Evolutionary conservation across 805 yeast species (phyloP).

Genomic region (Yarrowia sp.): DNA sequence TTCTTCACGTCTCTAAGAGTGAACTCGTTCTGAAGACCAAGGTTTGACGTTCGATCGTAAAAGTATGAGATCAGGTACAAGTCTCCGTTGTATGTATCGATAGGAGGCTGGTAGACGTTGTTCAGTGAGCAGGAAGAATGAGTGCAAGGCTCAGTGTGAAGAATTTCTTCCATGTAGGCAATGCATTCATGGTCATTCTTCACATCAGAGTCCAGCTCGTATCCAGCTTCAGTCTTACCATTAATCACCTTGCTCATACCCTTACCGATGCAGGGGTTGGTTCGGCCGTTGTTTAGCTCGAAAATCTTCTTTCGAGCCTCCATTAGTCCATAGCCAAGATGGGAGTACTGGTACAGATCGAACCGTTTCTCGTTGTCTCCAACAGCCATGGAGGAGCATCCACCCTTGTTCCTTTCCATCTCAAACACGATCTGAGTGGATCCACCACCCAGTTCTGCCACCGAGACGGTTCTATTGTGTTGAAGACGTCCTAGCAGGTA

Average conservation of each 20-base stretch:
- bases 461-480: constrained; percentile 90
- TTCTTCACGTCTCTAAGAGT: constrained; percentile 80
- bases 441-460: constrained; percentile 97
- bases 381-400: constrained; percentile 50
- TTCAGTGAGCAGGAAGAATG: constrained; percentile 88
- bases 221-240: constrained; percentile 8
- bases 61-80: constrained; percentile 90
- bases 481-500: constrained; percentile 59
- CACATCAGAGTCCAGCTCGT: constrained; percentile 1
- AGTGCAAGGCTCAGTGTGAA: constrained; percentile 44
- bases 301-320: constrained; percentile 89
- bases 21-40: constrained; percentile 90
- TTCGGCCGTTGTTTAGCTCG: constrained; percentile 44
- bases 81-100: constrained; percentile 63
- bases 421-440: constrained; percentile 98
- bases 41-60: constrained; percentile 89
- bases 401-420: constrained; percentile 58
- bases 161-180: constrained; percentile 19
- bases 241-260: constrained; percentile 26
- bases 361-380: constrained; percentile 76
- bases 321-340: constrained; percentile 94
- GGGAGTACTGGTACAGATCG: constrained; percentile 92
- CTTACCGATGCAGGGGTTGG: constrained; percentile 40
- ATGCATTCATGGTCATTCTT: constrained; percentile 13
- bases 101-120: constrained; percentile 94